Evolutionary conservation across 352 stramenopile genomes (phyloP).

Genomic region (Sclerospora graminicola): DNA sequence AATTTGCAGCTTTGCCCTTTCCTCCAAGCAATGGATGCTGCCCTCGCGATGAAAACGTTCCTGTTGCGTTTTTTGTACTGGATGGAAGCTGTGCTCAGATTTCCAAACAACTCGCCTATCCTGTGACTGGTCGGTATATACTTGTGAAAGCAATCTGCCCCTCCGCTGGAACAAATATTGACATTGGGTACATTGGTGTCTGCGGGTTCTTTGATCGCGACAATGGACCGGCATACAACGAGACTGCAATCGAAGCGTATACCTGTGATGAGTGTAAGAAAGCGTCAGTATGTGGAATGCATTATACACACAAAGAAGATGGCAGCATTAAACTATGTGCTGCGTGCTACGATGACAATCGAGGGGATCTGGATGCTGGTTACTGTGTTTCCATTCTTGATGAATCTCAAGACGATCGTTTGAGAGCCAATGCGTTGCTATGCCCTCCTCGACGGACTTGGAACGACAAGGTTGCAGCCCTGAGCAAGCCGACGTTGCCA

Average conservation of each 20-base stretch:
- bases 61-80: slow-evolving; percentile 69
- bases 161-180: slow-evolving; percentile 65
- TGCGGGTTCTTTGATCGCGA: slow-evolving; percentile 74
- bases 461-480: slow-evolving; percentile 35
- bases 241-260: slow-evolving; percentile 27
- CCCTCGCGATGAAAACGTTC: slow-evolving; percentile 47
- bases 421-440: slow-evolving; percentile 24
- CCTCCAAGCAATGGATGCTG: slow-evolving; percentile 35
- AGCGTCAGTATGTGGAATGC: slow-evolving; percentile 30
- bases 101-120: slow-evolving; percentile 60
- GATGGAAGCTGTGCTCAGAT: slow-evolving; percentile 69
- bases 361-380: slow-evolving; percentile 34
- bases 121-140: slow-evolving; percentile 66
- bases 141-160: slow-evolving; percentile 68
- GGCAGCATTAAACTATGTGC: slow-evolving; percentile 49
- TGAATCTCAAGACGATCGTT: slow-evolving; percentile 26
- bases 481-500: slow-evolving; percentile 26
- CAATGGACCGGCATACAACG: slow-evolving; percentile 72
- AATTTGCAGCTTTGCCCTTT: slow-evolving; percentile 70
- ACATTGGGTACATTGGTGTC: slow-evolving; percentile 72
- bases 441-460: slow-evolving; percentile 44
- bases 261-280: slow-evolving; percentile 59
- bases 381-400: slow-evolving; percentile 35
- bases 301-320: slow-evolving; percentile 54
- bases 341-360: slow-evolving; percentile 72